Evolutionary conservation across 1,139 yeast species (phyloP), one percentile per base, ranked within the genome.

Genomic region (Pichia sp.): DNA sequence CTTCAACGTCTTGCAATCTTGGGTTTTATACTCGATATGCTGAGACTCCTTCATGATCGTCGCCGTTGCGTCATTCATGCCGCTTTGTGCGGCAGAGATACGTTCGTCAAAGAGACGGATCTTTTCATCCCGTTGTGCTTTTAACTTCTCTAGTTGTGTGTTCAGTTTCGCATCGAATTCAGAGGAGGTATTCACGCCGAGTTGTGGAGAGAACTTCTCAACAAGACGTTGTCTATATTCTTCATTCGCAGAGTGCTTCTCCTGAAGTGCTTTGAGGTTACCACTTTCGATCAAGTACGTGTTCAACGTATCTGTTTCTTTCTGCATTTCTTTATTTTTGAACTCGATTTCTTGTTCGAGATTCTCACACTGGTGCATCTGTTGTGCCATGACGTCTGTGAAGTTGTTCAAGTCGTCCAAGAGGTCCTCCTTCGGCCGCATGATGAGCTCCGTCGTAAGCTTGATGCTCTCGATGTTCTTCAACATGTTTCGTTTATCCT

Each of bases 241-340:
- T 19, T 62, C 27, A 45, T 73, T 70, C 10, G 54, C 52, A 17
- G 67, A 58, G 51, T 71, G 66, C 6, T 67, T 68, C 3, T 67
- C 68, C 42, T 72, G 72, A 37, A 76, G 74, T 0, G 82, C 77
- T 46, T 70, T 71, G 42, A 83, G 66, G 41, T 80, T 76, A 3
- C 94, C 96, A 53, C 81, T 81, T 40, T 70, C 60, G 30, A 81
- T 68, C 8, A 77, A 73, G 19, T 72, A 61, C 1, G 63, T 63
- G 53, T 77, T 76, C 45, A 73, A 71, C 6, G 65, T 57, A 1
- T 58, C 58, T 42, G 81, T 69, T 3, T 61, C 42, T 0, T 40
- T 41, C 8, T 53, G 58, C 32, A 76, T 51, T 0, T 54, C 44
- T 0, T 46, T 38, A 3, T 53, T 51, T 14, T 50, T 40, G 0